Conservation (phyloP, 805 yeast genomes). For the Wickerhamomyces hampshirensis region DNA sequence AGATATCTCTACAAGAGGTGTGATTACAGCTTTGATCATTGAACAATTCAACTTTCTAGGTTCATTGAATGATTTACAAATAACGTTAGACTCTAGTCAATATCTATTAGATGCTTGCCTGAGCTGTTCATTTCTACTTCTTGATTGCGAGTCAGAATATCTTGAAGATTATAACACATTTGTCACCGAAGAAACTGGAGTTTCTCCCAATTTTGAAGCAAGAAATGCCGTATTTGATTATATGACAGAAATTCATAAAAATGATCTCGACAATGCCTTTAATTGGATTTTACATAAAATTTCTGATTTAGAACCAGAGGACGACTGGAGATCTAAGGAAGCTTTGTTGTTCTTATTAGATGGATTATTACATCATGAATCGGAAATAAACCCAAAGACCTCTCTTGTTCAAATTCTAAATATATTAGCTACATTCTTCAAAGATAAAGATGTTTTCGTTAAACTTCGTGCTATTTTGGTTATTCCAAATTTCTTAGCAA, state of each 20-base stretch:
- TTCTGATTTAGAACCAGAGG: slow-evolving; percentile 1
- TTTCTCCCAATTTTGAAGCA: slow-evolving; percentile 47
- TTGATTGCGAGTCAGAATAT: slow-evolving; percentile 43
- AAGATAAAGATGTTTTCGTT: slow-evolving; percentile 33
- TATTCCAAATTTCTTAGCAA: slow-evolving; percentile 54
- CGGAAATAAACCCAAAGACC: slow-evolving; percentile 23
- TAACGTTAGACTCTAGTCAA: slow-evolving; percentile 1
- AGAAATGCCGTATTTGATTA: slow-evolving; percentile 62
- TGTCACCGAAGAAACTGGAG: slow-evolving; percentile 71
- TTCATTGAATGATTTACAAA: slow-evolving; percentile 13
- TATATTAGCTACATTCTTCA: slow-evolving; percentile 8
- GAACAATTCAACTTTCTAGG: slow-evolving; percentile 32
- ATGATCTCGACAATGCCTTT: slow-evolving; percentile 30
- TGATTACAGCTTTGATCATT: slow-evolving; percentile 23
- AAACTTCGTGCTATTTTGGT: slow-evolving; percentile 44
- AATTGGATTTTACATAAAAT: slow-evolving; percentile 7
- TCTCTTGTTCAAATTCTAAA: slow-evolving; percentile 13
- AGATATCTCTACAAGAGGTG: slow-evolving; percentile 6
- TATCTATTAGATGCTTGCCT: slow-evolving; percentile 11
- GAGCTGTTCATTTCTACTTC: slow-evolving; percentile 13
- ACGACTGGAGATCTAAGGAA: slow-evolving; percentile 42
- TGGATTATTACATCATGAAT: slow-evolving; percentile 37
- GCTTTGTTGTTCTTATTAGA: slow-evolving; percentile 47
- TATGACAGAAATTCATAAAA: slow-evolving; percentile 42
- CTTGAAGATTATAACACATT: slow-evolving; percentile 59